phyloP scores from a whole-genome alignment of 2,329 filamentous ascomycete genomes.

The Trichoderma lentiforme region DNA sequence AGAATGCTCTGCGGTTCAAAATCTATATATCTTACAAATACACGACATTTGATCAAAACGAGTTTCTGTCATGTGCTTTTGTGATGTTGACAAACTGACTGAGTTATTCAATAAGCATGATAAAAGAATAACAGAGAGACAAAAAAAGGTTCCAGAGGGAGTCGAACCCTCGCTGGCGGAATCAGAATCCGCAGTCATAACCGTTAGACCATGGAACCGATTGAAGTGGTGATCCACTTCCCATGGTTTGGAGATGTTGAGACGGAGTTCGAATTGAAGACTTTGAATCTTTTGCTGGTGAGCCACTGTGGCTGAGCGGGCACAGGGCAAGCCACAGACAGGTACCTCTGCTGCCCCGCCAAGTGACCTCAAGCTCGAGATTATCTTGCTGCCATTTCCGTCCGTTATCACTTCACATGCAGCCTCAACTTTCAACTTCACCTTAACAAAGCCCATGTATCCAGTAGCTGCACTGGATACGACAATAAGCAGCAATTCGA shows the following conservation, averaged over 20 bases:
- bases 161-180: slow-evolving; percentile 22
- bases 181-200: slow-evolving; percentile 22
- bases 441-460: not conserved
- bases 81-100: not conserved
- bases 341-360: not conserved
- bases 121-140: not conserved
- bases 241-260: not conserved
- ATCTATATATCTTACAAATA: not conserved
- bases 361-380: not conserved
- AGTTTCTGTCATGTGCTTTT: not conserved
- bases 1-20: not conserved
- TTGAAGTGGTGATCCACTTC: slow-evolving; percentile 9
- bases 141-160: slow-evolving; percentile 18
- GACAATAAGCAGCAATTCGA: not conserved
- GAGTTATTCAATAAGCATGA: no score
- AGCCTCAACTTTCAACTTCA: not conserved
- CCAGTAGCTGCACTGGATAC: no score
- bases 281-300: not conserved
- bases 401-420: not conserved
- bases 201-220: slow-evolving; percentile 20
- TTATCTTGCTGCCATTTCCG: not conserved
- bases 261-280: not conserved
- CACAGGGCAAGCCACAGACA: not conserved
- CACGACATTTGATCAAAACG: not conserved
- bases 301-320: not conserved